Conservation (phyloP, 2,329 filamentous ascomycete species). For the Lasiodiplodia sp. region DNA sequence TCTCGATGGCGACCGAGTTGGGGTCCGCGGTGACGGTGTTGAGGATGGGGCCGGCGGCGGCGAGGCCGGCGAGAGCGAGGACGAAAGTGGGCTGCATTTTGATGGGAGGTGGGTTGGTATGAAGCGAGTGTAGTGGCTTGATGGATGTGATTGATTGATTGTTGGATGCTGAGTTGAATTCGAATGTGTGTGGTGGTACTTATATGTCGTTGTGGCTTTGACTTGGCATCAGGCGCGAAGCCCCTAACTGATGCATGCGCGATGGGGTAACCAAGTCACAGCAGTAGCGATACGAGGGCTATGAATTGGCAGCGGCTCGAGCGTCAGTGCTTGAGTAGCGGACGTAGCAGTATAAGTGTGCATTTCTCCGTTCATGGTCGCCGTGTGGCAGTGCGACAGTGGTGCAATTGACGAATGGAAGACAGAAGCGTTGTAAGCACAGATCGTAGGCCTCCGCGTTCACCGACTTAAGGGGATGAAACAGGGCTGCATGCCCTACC, state of each 20-base stretch:
- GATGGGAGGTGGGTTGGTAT: neutral
- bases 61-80: constrained; percentile 1
- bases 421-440: neutral
- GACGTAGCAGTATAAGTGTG: neutral
- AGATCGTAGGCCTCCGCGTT: neutral
- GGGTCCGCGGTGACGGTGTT: neutral
- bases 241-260: neutral
- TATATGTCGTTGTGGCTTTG: neutral
- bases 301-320: constrained; percentile 1
- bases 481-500: constrained; percentile 19
- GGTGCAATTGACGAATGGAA: neutral
- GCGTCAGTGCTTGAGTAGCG: neutral
- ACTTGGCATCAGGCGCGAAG: neutral
- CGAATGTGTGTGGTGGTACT: neutral
- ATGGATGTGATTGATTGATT: neutral
- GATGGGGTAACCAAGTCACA: neutral
- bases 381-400: neutral
- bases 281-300: constrained; percentile 4
- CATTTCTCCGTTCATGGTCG: neutral
- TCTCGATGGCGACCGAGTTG: constrained; percentile 7
- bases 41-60: constrained; percentile 1
- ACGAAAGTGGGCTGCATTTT: constrained; percentile 17
- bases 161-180: neutral
- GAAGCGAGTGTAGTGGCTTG: neutral
- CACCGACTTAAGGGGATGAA: constrained; percentile 1